Base-by-base conservation (phyloP, 2,329 filamentous ascomycete genomes). In the Thermochaetoides dissita region DNA sequence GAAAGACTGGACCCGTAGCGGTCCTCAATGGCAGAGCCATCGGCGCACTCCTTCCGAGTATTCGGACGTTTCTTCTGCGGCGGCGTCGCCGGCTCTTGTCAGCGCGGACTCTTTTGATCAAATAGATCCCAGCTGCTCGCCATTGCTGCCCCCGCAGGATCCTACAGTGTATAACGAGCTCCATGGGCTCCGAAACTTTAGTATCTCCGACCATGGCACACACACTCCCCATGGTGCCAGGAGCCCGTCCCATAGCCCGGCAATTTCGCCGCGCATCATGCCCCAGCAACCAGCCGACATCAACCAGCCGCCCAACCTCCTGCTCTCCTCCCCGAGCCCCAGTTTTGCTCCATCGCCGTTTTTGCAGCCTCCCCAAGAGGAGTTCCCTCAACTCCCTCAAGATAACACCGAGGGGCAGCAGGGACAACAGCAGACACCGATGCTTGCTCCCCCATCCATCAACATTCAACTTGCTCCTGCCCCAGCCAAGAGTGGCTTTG, bases 381-480 rank as follows among this genome's bases (percentile, higher is more conserved):
- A 71, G 7, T 79, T 77, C 51, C 69, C 73, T 6, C 59, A 64
- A 30, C 59, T 76, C 10, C 57, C 58, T 11, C 64, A 67, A 42
- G 63, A 67, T 24, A 59, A 60, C n/a, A 63, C 63, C 24, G 82
- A 88, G 44, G 73, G 84, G 56, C 76, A 74, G 39, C 56, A 55
- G 37, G 75, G 79, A 39, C 73, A 84, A 56, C 76, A 74, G 39
- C 56, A 54, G 37, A 75, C 79, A 39, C 73, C 83, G 51, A 91
- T 94, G 80, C 82, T 81, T 3, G 84, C 88, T 10, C 88, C 88
- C n/a, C 88, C 88, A 0, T 84, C 88, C 40, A 95, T 95, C 62
- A 94, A 91, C 57, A 91, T 95, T 53, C 84, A 94, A 57, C 87
- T 85, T 59, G 88, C 87, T 10, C 88, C 88, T 24, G 79, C 79